Evolutionary conservation across 768 basidiomycete genomes (phyloP).

Genomic region (Termitomyces sp.): DNA sequence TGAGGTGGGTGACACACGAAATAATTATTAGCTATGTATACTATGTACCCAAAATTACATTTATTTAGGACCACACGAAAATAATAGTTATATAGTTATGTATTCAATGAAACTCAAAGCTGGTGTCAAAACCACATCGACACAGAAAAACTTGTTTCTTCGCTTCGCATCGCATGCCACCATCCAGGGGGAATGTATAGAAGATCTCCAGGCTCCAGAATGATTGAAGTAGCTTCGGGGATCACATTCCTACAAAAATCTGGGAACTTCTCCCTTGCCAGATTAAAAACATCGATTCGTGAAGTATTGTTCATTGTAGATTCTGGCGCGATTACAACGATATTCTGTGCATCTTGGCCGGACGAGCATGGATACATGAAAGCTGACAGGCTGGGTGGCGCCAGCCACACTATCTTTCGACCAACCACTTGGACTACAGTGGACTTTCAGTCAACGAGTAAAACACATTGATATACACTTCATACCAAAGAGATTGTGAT

Average conservation of each 20-base stretch:
- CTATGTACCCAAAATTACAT: no score
- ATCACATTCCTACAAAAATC: constrained; percentile 56
- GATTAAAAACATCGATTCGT: constrained; percentile 69
- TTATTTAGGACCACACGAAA: no score
- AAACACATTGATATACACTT: neutral
- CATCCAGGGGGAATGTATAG: constrained; percentile 89
- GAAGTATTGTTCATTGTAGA: constrained; percentile 80
- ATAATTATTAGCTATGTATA: no score
- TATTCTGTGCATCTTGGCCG: constrained; percentile 27
- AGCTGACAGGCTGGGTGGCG: constrained; percentile 56
- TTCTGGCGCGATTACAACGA: constrained; percentile 34
- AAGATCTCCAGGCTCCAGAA: constrained; percentile 79
- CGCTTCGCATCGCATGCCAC: constrained; percentile 93
- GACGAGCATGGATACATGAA: constrained; percentile 58
- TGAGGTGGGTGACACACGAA: no score
- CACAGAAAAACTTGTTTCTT: constrained; percentile 78
- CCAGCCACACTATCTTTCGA: constrained; percentile 87
- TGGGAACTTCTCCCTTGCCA: constrained; percentile 33
- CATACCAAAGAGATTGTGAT: constrained; percentile 85
- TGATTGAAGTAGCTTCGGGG: constrained; percentile 55
- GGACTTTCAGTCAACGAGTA: constrained; percentile 6
- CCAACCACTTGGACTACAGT: constrained; percentile 82
- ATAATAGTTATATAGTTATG: neutral
- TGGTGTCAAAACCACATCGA: constrained; percentile 80
- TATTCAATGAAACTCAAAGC: neutral